Base-by-base conservation (phyloP, 208 protist species). In the Wallacemonas rigidus region DNA sequence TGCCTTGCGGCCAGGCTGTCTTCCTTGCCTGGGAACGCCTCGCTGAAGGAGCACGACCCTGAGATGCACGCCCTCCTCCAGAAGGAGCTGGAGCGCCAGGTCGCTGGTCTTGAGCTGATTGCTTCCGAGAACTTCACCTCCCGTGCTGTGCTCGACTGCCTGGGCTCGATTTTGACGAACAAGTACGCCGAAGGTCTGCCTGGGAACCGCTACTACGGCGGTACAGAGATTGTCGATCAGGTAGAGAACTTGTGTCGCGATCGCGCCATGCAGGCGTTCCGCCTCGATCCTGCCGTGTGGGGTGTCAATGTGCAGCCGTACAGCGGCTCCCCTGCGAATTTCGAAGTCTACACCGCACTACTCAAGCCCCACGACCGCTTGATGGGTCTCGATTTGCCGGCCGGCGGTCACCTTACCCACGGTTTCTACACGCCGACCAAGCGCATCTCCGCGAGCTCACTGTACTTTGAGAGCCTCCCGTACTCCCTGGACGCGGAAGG, bases 281-380 rank as follows among this genome's bases (percentile, higher is more conserved):
- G 78, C 35, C 70, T 99, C 1, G 80, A 98, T 67, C 69, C 82
- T 1, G 71, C 74, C 11, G 45, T 97, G 69, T 99, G 98, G 98
- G 98, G 95, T 50, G 96, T 98, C 12, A 99, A 99, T 72, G 98
- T 99, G 17, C 98, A 99, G 86, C 94, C 98, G 45, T 99, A 98
- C 71, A 97, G 90, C 44, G 98, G 98, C 48, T 95, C 86, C 6
- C 84, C 96, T 4, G 98, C 98, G 36, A 99, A 99, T 83, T 95
- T 99, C 62, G 91, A 87, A 11, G 97, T 88, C 11, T 98, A 95
- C 76, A 98, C 89, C 8, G 97, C 58, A 17, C 60, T 99, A 1
- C 77, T 99, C 0, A 71, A 92, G 62, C 98, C 98, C 55, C 91
- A 98, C 71, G 98, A 98, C 53, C 75, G 98, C 36, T 84, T 99